A percentile compares a stretch with the other conserved stretches of the same genome.
Evolutionary conservation across 2,329 filamentous ascomycete genomes (phyloP).

Genomic region (Emmonsiellopsis sp.): DNA sequence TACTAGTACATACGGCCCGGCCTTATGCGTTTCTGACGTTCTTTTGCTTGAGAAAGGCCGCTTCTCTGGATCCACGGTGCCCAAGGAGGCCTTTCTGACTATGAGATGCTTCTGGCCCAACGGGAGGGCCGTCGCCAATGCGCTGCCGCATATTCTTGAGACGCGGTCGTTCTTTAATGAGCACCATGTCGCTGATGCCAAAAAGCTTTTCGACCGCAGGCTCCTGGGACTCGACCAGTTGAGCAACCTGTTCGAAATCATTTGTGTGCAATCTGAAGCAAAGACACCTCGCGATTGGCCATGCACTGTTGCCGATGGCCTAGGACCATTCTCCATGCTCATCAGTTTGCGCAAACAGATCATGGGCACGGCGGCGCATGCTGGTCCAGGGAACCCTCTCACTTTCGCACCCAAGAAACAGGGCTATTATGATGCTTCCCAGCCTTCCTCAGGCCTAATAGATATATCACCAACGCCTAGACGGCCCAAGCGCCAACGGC

Average conservation of each 20-base stretch:
- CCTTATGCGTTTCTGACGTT: not conserved
- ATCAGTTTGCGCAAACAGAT: slow-evolving; percentile 7
- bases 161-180: not conserved
- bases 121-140: not conserved
- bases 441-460: not conserved
- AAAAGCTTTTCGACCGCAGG: not conserved
- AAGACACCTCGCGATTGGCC: slow-evolving; percentile 2
- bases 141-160: not conserved
- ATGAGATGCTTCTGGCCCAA: slow-evolving; percentile 3
- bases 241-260: slow-evolving; percentile 2
- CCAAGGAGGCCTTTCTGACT: slow-evolving; percentile 4
- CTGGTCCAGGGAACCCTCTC: not conserved
- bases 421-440: not conserved
- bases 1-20: no score
- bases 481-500: not conserved
- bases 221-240: not conserved
- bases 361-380: not conserved
- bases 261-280: slow-evolving; percentile 1
- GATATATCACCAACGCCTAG: not conserved
- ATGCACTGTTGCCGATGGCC: slow-evolving; percentile 5
- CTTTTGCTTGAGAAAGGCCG: not conserved
- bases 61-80: slow-evolving; percentile 7
- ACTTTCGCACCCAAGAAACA: slow-evolving; percentile 2
- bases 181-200: not conserved
- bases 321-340: slow-evolving; percentile 9